These are phyloP conservation scores for Phialophora verrucosa DNA, from an alignment of 2,329 filamentous ascomycete species.

Conservation along the genomic window DNA sequence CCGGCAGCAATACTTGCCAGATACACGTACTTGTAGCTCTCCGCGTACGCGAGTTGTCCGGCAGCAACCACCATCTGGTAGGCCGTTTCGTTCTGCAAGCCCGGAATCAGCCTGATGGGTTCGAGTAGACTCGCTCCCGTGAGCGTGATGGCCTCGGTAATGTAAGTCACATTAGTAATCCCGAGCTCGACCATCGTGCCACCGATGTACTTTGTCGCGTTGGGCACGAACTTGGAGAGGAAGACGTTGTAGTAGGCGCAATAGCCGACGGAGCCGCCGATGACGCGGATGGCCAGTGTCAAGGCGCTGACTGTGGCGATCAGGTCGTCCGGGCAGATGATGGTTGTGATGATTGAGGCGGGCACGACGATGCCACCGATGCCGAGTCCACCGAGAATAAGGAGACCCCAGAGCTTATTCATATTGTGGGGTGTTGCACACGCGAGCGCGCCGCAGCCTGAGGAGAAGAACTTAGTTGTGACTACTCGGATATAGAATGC, in stretches of 20 bases:
- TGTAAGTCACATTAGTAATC: constrained; percentile 56
- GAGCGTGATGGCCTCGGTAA: constrained; percentile 58
- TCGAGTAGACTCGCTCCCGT: constrained; percentile 59
- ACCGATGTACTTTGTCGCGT: constrained; percentile 58
- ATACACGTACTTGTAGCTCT: constrained; percentile 67
- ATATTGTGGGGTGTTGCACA: constrained; percentile 60
- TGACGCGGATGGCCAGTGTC: constrained; percentile 70
- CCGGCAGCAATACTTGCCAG: constrained; percentile 68
- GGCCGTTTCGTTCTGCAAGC: constrained; percentile 55
- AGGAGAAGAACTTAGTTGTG: not conserved
- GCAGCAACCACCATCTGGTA: constrained; percentile 61
- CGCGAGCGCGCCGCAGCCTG: constrained; percentile 60
- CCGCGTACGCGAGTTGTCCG: constrained; percentile 62
- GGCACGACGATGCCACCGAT: constrained; percentile 73
- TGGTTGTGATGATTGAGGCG: constrained; percentile 70
- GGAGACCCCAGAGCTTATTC: constrained; percentile 59
- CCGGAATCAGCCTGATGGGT: constrained; percentile 44
- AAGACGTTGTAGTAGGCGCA: constrained; percentile 61
- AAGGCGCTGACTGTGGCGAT: constrained; percentile 72
- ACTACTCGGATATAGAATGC: not conserved
- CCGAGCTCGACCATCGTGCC: constrained; percentile 57
- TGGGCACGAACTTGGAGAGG: constrained; percentile 51
- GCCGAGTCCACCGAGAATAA: constrained; percentile 67
- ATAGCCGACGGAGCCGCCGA: constrained; percentile 70
- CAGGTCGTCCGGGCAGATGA: constrained; percentile 71